Percentiles rank a stretch among this genome's conserved stretches.
These are phyloP conservation scores for Pleodorina starrii DNA, from an alignment of 139 green algal genomes.

Conservation along the genomic window DNA sequence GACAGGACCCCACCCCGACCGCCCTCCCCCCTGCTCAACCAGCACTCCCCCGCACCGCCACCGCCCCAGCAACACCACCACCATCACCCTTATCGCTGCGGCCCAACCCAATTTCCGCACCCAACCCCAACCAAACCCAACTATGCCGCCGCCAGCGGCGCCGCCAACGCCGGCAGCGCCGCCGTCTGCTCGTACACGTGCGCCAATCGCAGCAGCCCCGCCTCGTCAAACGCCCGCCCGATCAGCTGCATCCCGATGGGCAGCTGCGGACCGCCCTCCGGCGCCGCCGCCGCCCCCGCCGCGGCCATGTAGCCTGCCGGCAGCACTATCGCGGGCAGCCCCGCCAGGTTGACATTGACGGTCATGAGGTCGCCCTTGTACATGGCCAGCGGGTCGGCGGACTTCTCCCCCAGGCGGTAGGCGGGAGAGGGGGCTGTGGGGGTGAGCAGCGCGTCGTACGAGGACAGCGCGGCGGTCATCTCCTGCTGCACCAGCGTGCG, in stretches of 20 bases:
- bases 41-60: too few relatives aligned
- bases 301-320: constrained; percentile 74
- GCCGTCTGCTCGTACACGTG: constrained; percentile 84
- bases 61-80: too few relatives aligned
- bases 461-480: constrained; percentile 70
- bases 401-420: constrained; percentile 90
- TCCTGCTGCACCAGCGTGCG: constrained; percentile 88
- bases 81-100: too few relatives aligned
- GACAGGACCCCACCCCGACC: too few relatives aligned
- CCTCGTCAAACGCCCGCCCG: constrained; percentile 81
- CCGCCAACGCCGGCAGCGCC: constrained; percentile 40
- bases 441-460: constrained; percentile 84
- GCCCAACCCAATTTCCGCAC: too few relatives aligned
- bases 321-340: constrained; percentile 88
- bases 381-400: constrained; percentile 90
- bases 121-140: not conserved
- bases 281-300: not conserved
- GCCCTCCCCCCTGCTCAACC: too few relatives aligned
- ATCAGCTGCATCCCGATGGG: constrained; percentile 91
- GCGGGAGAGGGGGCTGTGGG: constrained; percentile 89
- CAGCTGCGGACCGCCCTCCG: constrained; percentile 50
- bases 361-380: constrained; percentile 98
- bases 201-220: constrained; percentile 74
- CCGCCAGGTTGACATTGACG: constrained; percentile 95
- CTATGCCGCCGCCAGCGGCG: constrained; percentile 19